Percentiles rank a stretch among this genome's conserved stretches.
phyloP scores from a whole-genome alignment of 805 yeast species.

The Ogataea wickerhamii region DNA sequence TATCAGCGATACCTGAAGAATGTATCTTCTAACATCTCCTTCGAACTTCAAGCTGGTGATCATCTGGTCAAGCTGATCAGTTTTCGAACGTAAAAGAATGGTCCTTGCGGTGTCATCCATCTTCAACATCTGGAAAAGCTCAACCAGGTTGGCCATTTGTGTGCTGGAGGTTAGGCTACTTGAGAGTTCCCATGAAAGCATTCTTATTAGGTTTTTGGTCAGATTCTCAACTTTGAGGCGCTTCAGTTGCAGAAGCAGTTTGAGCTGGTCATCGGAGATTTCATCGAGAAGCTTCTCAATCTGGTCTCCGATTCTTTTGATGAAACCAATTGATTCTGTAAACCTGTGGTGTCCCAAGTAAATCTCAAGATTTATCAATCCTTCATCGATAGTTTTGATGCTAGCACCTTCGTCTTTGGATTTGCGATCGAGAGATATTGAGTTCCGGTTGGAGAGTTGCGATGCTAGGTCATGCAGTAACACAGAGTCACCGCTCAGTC shows the following conservation, averaged over 20 bases:
- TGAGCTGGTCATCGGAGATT: constrained; percentile 18
- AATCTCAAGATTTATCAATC: constrained; percentile 48
- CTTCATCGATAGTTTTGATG: constrained; percentile 40
- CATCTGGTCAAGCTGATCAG: constrained; percentile 43
- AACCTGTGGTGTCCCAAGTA: constrained; percentile 46
- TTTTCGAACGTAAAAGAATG: constrained; percentile 45
- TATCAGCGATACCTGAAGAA: constrained; percentile 60
- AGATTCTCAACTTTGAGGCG: constrained; percentile 26
- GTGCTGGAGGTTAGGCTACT: constrained; percentile 17
- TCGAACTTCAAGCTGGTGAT: constrained; percentile 49
- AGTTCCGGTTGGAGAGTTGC: constrained; percentile 53
- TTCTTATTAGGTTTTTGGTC: constrained; percentile 17
- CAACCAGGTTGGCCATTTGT: constrained; percentile 21
- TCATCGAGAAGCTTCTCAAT: constrained; percentile 15
- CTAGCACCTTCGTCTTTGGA: constrained; percentile 20
- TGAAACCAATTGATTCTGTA: constrained; percentile 38
- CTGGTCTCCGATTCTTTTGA: constrained; percentile 23
- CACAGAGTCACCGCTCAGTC: constrained; percentile 31
- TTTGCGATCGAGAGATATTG: constrained; percentile 45
- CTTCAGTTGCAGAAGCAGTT: constrained; percentile 11
- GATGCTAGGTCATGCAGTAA: constrained; percentile 57
- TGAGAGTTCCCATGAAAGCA: constrained; percentile 22
- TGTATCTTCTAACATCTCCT: constrained; percentile 51
- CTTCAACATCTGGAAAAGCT: constrained; percentile 37
- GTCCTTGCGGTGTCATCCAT: constrained; percentile 47